Evolutionary conservation across 192 early-diverging fungal species (phyloP), one percentile per base, ranked within the genome.

Genomic region (Thamnidium elegans): DNA sequence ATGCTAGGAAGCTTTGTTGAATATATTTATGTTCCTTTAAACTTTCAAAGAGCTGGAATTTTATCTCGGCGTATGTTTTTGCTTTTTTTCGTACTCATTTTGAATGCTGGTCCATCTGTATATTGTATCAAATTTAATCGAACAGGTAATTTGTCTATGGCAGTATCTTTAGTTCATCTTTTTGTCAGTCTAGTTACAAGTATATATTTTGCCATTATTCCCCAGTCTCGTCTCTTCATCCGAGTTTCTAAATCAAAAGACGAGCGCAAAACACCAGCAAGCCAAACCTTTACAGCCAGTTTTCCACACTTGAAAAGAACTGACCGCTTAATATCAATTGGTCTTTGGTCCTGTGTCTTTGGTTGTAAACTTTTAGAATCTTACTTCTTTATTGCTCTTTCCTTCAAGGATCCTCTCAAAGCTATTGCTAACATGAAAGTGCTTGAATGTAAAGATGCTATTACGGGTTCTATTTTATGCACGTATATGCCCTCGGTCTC

Each of bases 331-430:
- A 73, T 90, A 6, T 92, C 91, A 31, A 75, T 90, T 43, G 80
- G 74, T 58, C 68, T 92, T 31, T 92, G 92, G 92, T 63, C 67
- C 14, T 79, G 84, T 30, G 84, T 92, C 8, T 92, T 94, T 71
- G 59, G 79, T 23, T 87, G 85, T 78, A 94, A 94, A 66, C 78
- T 89, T 26, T 67, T 89, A 62, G 92, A 90, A 69, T 92, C 89
- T 9, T 91, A 92, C 77, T 88, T 91, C 66, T 94, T 92, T 80
- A 54, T 94, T 17, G 85, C 89, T 0, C 74, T 87, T 31, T 89
- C 91, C 0, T 92, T 92, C 73, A 90, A 86, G 70, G 89, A 90
- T 54, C 84, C 87, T 19, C 82, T 87, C 44, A 79, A 81, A 71
- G 83, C 76, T 50, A 76, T 78, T 46, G 73, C 81, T 30, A 66